Percentiles rank a stretch among this genome's conserved stretches.
Conservation (phyloP, 805 yeast genomes). For the Starmerella asiatica region DNA sequence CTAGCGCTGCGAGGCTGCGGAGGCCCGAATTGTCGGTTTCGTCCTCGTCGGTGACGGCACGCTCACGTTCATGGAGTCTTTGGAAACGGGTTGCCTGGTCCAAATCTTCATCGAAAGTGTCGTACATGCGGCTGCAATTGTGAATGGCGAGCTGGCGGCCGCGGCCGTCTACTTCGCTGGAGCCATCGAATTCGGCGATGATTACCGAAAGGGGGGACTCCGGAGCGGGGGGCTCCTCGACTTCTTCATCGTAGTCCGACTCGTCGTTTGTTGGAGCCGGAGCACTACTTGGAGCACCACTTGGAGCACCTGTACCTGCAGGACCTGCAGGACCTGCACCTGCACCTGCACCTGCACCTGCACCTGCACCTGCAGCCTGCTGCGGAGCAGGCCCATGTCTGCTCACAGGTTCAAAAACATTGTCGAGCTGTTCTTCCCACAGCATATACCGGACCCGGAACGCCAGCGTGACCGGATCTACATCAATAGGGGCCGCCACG, state of each 20-base stretch:
- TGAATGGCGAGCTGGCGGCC: constrained; percentile 25
- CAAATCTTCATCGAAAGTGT: constrained; percentile 51
- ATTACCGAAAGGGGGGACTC: constrained; percentile 14
- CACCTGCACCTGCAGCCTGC: not conserved
- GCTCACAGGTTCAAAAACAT: not conserved
- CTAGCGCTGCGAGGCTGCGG: constrained; percentile 4
- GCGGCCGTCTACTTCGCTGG: constrained; percentile 15
- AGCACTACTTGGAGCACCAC: not conserved
- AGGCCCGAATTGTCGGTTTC: not conserved
- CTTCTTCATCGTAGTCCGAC: constrained; percentile 27
- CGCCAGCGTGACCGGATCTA: constrained; percentile 28
- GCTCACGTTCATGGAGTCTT: constrained; percentile 62
- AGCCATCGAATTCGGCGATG: constrained; percentile 15
- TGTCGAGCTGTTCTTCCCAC: constrained; percentile 22
- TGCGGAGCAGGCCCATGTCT: too few relatives aligned
- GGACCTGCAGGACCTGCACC: not conserved
- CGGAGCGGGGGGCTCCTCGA: constrained; percentile 17
- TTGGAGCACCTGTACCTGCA: not conserved
- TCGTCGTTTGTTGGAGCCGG: constrained; percentile 22
- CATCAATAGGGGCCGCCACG: constrained; percentile 8
- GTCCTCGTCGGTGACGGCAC: constrained; percentile 30
- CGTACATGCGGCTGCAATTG: constrained; percentile 47
- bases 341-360: not conserved
- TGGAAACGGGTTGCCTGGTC: constrained; percentile 65
- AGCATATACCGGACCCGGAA: constrained; percentile 32